Percentiles rank a stretch among this genome's conserved stretches.
Conservation (phyloP, 352 stramenopile genomes). For the Phytophthora rubi region DNA sequence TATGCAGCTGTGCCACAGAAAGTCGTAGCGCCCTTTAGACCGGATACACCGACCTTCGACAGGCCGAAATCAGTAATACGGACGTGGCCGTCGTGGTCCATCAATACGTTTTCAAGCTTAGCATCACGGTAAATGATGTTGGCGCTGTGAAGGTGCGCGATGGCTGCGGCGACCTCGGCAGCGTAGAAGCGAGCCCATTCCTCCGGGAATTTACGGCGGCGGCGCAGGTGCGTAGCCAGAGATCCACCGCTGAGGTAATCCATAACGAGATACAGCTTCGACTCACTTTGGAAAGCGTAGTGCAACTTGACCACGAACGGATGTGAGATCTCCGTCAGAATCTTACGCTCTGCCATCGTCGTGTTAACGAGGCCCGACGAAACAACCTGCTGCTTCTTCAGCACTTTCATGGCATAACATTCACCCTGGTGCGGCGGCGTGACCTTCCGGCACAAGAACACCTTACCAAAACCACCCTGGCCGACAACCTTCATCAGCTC, state of each 20-base stretch:
- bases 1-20: conserved; percentile 95
- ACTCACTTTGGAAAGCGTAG: conserved; percentile 95
- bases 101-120: conserved; percentile 96
- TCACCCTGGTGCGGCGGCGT: conserved; percentile 88
- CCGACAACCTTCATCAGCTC: conserved; percentile 98
- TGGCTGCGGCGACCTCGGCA: conserved; percentile 93
- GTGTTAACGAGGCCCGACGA: conserved; percentile 93
- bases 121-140: conserved; percentile 97
- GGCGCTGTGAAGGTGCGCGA: conserved; percentile 92
- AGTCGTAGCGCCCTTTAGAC: conserved; percentile 87
- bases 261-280: conserved; percentile 94
- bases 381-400: conserved; percentile 94
- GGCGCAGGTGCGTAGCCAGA: conserved; percentile 89
- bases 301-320: conserved; percentile 95
- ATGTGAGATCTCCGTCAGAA: conserved; percentile 92
- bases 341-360: conserved; percentile 93
- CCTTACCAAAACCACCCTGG: conserved; percentile 97
- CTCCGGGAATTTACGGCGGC: conserved; percentile 90
- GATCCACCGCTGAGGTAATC: conserved; percentile 93
- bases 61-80: conserved; percentile 95
- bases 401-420: conserved; percentile 99
- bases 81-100: conserved; percentile 95
- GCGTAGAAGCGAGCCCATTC: conserved; percentile 93
- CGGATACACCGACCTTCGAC: conserved; percentile 92
- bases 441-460: conserved; percentile 97